Base-by-base conservation (phyloP, 2,329 filamentous ascomycete species). In the Sclerotinia glacialis region DNA sequence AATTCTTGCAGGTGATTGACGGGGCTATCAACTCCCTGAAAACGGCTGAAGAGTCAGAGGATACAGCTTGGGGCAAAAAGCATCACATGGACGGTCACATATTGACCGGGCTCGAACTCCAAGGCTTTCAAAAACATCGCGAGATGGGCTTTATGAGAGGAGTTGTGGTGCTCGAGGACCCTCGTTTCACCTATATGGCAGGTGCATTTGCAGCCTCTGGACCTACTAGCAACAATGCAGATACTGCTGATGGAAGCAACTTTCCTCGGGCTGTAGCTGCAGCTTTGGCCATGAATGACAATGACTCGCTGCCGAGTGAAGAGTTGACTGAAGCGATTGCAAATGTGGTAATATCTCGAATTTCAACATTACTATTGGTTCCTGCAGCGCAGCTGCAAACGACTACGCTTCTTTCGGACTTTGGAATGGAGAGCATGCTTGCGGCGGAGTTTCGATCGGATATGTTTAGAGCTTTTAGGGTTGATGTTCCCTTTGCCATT, bases 1-100 rank as follows among this genome's bases (percentile, higher is more conserved):
- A 68, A 42, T 50, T 69, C 16, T 47, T 69, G 16, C 63, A 68
- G 42, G 34, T 69, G 6, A 37, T 69, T 12, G 68, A 69, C 37
- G 8, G 34, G 31, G 54, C 54, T 26, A 18, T 58, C 37, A 58
- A 40, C 54, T 58, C 54, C n/a, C 23, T 40, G 23, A 42, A 42
- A 21, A 58, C 34, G 37, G 14, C 55, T 31, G 55, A 59, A 16
- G 40, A 42, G 16, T 46, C 40, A 31, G 37, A 16, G 37, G 37
- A 40, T n/a, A 28, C 46, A 47, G 46, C 37, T 46, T 47, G 37
- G 55, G 18, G 34, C 9, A 26, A 28, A 40, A 31, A 42, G 34
- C 46, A 63, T 53, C 37, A 63, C 23, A 63, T 53, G 31, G 46
- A 49, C 46, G 31, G 54, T 16, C 64, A 66, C 31, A 66, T 66